phyloP scores from a whole-genome alignment of 2,329 filamentous ascomycete genomes.

The Coniosporium uncinatum region DNA sequence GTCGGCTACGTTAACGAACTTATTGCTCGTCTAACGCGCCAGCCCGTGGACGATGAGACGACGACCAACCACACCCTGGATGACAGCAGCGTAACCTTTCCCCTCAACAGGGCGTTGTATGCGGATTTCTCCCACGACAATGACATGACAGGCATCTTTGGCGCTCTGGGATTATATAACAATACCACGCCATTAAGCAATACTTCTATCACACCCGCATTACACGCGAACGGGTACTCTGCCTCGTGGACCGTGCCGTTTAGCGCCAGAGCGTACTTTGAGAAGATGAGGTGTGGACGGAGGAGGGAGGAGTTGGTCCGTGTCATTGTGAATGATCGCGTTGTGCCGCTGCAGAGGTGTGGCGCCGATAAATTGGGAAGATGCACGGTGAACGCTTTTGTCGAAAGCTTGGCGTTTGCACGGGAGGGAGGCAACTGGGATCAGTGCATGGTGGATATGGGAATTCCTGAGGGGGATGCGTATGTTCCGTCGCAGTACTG shows the following conservation, averaged over 20 bases:
- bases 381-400: conserved; percentile 64
- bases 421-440: conserved; percentile 68
- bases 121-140: conserved; percentile 95
- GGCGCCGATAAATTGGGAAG: conserved; percentile 63
- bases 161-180: conserved; percentile 76
- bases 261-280: conserved; percentile 74
- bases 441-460: conserved; percentile 41
- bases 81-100: conserved; percentile 61
- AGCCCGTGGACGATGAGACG: conserved; percentile 66
- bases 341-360: conserved; percentile 68
- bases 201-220: conserved; percentile 39
- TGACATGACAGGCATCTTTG: conserved; percentile 71
- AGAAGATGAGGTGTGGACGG: conserved; percentile 70
- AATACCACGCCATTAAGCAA: conserved; percentile 43
- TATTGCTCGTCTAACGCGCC: conserved; percentile 68
- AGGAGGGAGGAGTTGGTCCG: conserved; percentile 67
- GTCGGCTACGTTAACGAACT: conserved; percentile 88
- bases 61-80: conserved; percentile 77
- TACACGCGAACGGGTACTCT: conserved; percentile 61
- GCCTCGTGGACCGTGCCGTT: conserved; percentile 81
- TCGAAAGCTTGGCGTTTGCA: conserved; percentile 72
- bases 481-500: too few species aligned
- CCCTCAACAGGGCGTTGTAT: conserved; percentile 61
- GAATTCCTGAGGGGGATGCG: too few species aligned
- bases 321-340: conserved; percentile 78